These are phyloP conservation scores for Geotrichum reessii DNA, from an alignment of 1,139 yeast genomes.

Conservation along the genomic window DNA sequence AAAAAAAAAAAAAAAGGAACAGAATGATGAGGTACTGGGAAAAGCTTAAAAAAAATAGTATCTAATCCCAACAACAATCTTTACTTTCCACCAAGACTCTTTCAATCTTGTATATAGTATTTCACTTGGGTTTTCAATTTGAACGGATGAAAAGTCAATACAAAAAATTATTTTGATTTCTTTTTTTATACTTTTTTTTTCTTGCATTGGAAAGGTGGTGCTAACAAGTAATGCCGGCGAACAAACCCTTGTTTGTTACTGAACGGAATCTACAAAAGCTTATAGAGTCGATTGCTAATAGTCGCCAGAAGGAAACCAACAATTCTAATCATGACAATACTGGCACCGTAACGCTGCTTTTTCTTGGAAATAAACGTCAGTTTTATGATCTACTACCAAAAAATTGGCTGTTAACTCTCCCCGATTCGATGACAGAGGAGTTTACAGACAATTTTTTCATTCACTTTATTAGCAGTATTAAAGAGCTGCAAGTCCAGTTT, in stretches of 20 bases:
- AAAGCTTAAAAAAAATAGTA: not conserved
- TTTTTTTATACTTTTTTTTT: not conserved
- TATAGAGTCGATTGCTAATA: constrained; percentile 7
- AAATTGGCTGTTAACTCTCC: constrained; percentile 9
- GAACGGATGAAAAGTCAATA: not conserved
- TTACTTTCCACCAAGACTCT: not conserved
- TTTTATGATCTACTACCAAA: constrained; percentile 4
- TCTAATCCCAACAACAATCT: not conserved
- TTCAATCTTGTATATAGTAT: not conserved
- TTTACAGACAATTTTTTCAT: constrained; percentile 15
- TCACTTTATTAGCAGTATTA: not conserved
- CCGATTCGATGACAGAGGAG: constrained; percentile 10
- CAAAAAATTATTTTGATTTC: not conserved
- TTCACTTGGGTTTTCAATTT: not conserved
- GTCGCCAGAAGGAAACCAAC: not conserved
- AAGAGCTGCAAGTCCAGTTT: constrained; percentile 2
- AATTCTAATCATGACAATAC: not conserved
- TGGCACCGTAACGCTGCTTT: not conserved
- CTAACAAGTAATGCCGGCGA: not conserved
- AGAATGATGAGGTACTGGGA: not conserved
- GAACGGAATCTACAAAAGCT: constrained; percentile 1
- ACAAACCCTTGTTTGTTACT: not conserved
- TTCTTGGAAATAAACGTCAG: constrained; percentile 5
- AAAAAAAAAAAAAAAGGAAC: not conserved
- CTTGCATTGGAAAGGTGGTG: not conserved